Evolutionary conservation across 768 basidiomycete species (phyloP).

Genomic region (Russula sp.): DNA sequence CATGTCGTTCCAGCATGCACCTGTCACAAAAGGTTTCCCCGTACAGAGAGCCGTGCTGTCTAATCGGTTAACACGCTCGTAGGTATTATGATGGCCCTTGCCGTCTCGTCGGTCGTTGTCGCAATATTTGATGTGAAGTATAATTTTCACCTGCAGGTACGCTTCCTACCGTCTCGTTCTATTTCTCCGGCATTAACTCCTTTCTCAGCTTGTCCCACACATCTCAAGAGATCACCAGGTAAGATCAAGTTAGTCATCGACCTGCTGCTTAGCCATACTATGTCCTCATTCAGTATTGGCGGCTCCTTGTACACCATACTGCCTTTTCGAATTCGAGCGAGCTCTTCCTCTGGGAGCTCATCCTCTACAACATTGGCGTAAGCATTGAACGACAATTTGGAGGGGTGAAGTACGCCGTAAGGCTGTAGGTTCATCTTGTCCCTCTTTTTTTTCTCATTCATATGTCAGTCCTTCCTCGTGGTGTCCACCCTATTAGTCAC

Average conservation of each 20-base stretch:
- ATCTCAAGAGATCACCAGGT: constrained; percentile 89
- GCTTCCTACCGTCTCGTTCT: constrained; percentile 21
- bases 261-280: neutral
- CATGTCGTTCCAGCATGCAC: constrained; percentile 80
- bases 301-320: constrained; percentile 63
- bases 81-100: constrained; percentile 75
- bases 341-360: constrained; percentile 64
- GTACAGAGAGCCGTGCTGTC: neutral
- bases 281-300: constrained; percentile 65
- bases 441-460: constrained; percentile 11
- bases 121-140: constrained; percentile 84
- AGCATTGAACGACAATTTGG: constrained; percentile 83
- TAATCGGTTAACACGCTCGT: constrained; percentile 4
- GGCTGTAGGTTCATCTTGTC: constrained; percentile 24
- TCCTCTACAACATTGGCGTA: constrained; percentile 64
- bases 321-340: constrained; percentile 83
- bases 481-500: constrained; percentile 62
- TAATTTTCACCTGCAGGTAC: constrained; percentile 77
- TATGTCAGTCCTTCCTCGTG: constrained; percentile 63
- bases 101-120: constrained; percentile 61
- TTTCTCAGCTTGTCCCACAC: constrained; percentile 69
- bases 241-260: constrained; percentile 20
- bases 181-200: neutral
- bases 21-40: constrained; percentile 67
- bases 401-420: constrained; percentile 77